Base-by-base conservation (phyloP, 2,329 filamentous ascomycete species). In the Scolecobasidium constrictum region DNA sequence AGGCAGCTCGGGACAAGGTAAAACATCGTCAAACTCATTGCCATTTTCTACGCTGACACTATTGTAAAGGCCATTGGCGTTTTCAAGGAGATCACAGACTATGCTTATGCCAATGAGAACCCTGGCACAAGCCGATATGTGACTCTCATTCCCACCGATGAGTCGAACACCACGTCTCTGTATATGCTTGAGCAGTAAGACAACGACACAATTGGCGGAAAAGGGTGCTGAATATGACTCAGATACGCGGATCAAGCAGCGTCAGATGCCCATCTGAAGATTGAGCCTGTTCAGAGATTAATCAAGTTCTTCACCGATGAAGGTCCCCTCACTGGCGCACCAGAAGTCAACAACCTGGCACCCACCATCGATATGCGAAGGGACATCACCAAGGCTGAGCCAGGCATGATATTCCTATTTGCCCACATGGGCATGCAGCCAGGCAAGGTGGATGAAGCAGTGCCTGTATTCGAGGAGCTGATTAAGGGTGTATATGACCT, bases 21-120 rank as follows among this genome's bases (percentile, higher is more conserved):
- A 9, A 18, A 11, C 6, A 21, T 12, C 11, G 19, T 20, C 21
- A 39, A 26, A 39, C 6, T 19, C 21, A 9, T 36, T 16, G 19
- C 6, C 26, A 5, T 19, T 3, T 16, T 18, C 15, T 19, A 15
- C 35, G 13, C 4, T 11, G 15, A 37, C 19, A 17, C 17, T 17
- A 17, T 36, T n/a, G 12, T 22, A 22, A n/a, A 43, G 35, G 33
- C 38, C 35, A 28, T 43, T 38, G 34, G 20, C 12, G 38, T 38
- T 6, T 43, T 43, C 35, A 28, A 38, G 22, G 41, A 43, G 4
- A 43, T 43, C 20, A 43, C 41, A 6, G 41, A 43, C 4, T 43
- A 17, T 35, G 37, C 41, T 18, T 13, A 19, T 2, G 41, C 35
- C 13, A 37, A 43, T 18, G 34, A 43, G 18, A 36, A 36, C 16